phyloP scores from a whole-genome alignment of 768 basidiomycete genomes.

The Gyrodon lividus region DNA sequence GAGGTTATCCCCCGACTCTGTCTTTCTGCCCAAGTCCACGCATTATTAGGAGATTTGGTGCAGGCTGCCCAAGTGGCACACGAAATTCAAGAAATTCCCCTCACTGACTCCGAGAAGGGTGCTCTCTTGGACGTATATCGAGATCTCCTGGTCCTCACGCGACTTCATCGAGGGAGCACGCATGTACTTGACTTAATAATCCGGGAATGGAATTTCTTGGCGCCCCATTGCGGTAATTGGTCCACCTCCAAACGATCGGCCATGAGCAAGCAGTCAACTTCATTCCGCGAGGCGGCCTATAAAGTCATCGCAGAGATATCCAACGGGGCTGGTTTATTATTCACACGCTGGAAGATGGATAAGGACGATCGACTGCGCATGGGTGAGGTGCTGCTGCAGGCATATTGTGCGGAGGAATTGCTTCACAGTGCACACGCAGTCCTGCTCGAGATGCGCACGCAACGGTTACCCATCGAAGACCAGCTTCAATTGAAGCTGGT shows the following conservation, averaged over 20 bases:
- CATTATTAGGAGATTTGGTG: constrained; percentile 38
- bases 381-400: constrained; percentile 43
- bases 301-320: constrained; percentile 30
- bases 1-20: constrained; percentile 24
- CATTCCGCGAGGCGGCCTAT: constrained; percentile 31
- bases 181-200: constrained; percentile 41
- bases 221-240: constrained; percentile 17
- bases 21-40: constrained; percentile 32
- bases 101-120: constrained; percentile 20
- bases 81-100: constrained; percentile 20
- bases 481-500: constrained; percentile 37
- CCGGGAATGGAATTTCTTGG: constrained; percentile 37
- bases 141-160: constrained; percentile 37
- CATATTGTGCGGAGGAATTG: constrained; percentile 32
- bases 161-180: constrained; percentile 30
- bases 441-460: constrained; percentile 39
- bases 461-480: constrained; percentile 30
- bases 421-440: constrained; percentile 41
- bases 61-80: constrained; percentile 32
- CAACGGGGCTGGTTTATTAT: constrained; percentile 31
- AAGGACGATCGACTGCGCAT: constrained; percentile 28
- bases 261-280: constrained; percentile 5
- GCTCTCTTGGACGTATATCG: constrained; percentile 35
- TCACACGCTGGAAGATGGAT: constrained; percentile 23
- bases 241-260: background rate